Base-by-base conservation (phyloP, 225 moss, liverwort and hornwort genomes). In the Rhytidiadelphus loreus region DNA sequence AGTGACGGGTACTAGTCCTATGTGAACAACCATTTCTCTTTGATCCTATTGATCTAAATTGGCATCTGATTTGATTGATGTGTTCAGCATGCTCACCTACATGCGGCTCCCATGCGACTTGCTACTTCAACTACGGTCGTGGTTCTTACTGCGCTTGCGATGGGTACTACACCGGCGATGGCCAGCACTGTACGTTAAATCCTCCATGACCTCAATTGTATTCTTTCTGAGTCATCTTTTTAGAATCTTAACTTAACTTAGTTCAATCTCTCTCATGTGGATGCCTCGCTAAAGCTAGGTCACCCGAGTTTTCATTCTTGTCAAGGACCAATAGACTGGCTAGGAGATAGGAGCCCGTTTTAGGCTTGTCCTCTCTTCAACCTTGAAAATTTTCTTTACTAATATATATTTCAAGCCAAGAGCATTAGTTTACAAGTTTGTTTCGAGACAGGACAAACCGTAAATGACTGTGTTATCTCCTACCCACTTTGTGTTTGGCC, bases 101-200 rank as follows among this genome's bases (percentile, higher is more conserved):
- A 22, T 93, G 93, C 80, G 52, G 30, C 84, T 43, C 58, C 12
- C 88, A 91, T 88, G 93, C 93, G 35, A n/a, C 80, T 69, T 93
- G 93, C 86, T 93, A 91, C 48, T 7, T 43, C 69, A 62, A 57
- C 19, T 55, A 80, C 35, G 29, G 30, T 23, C 50, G 86, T 18
- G 81, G 25, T 50, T 88, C 48, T 59, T 84, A 15, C 80, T 93
- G 91, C 71, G 84, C 64, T 57, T 93, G 93, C 84, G 69, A 88
- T 77, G 88, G 88, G 58, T 93, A 93, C 72, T 91, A 90, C 70
- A 71, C 63, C 81, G 93, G 93, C 89, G 71, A 93, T 43, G 93
- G 93, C 86, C 58, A 66, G 46, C 44, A 3, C 44, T 91, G 93
- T 93, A 87, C 62, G 92, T 89, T 18, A 41, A 55, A 65, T 52